Evolutionary conservation across 768 basidiomycete genomes (phyloP).

Genomic region (Amanita jacksonii): DNA sequence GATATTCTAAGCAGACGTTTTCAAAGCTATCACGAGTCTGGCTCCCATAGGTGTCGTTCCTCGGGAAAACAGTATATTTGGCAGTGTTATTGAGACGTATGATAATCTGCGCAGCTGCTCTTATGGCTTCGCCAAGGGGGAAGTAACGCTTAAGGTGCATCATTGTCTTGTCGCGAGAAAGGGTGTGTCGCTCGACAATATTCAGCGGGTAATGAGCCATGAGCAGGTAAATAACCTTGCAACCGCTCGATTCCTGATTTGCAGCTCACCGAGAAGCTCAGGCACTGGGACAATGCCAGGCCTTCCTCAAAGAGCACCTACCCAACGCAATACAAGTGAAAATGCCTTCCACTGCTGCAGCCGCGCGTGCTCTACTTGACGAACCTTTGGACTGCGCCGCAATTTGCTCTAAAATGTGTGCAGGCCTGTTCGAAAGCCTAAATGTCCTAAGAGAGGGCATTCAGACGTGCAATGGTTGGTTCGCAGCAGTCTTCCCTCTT

Average conservation of each 20-base stretch:
- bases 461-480: slow-evolving; percentile 48
- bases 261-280: slow-evolving; percentile 18
- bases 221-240: slow-evolving; percentile 50
- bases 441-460: slow-evolving; percentile 53
- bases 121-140: slow-evolving; percentile 47
- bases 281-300: slow-evolving; percentile 75
- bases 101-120: slow-evolving; percentile 44
- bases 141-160: slow-evolving; percentile 47
- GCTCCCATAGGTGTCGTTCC: slow-evolving; percentile 58
- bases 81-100: slow-evolving; percentile 67
- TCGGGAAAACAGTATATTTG: slow-evolving; percentile 73
- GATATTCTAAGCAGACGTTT: slow-evolving; percentile 39
- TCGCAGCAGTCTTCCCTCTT: neutral
- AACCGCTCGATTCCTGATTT: neutral
- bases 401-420: slow-evolving; percentile 63
- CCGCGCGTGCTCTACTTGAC: slow-evolving; percentile 42
- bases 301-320: slow-evolving; percentile 44
- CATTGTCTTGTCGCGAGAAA: slow-evolving; percentile 61
- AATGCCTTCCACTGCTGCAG: slow-evolving; percentile 65
- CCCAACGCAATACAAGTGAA: slow-evolving; percentile 43
- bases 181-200: slow-evolving; percentile 45
- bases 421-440: slow-evolving; percentile 49
- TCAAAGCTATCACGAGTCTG: slow-evolving; percentile 36
- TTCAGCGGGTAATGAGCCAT: slow-evolving; percentile 61
- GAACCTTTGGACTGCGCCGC: slow-evolving; percentile 49